Base-by-base conservation (phyloP, 1,139 yeast genomes). In the Scheffersomyces insectosa region DNA sequence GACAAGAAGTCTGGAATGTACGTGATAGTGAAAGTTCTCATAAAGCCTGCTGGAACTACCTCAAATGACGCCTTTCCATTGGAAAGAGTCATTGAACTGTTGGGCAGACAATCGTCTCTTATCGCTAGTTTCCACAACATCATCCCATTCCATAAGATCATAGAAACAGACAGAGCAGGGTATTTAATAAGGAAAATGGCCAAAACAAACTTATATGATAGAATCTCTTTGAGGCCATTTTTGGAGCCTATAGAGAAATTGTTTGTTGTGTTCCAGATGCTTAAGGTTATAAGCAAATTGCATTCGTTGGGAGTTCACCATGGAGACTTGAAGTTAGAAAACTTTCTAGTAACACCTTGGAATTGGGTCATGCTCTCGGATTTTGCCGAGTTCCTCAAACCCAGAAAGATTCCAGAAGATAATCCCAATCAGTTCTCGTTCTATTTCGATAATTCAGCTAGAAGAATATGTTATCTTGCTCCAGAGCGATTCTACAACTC, bases 351-450 rank as follows among this genome's bases (percentile, higher is more conserved):
- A 2, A 87, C 96, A 0, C 82, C 95, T 20, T 88, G 96, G 87
- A 87, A 89, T 61, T 91, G 97, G 97, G 70, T 84, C 1, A 68
- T 85, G 51, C 60, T 95, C 12, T 71, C 89, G 1, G 99, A 95
- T 64, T 91, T 93, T 66, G 86, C 97, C 3, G 75, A 82, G 2
- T 80, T 80, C 60, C 59, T 57, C 8, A 95, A 95, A 62, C 99
- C 99, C 0, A 83, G 82, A 0, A 84, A 75, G 55, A 67, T 95
- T 27, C 98, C 98, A 0, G 97, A 88, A 52, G 95, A 90, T 54
- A 93, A 95, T 57, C 98, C 98, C 0, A 88, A 93, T n/a, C 93
- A 87, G 52, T 93, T 87, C 56, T 83, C 95, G 1, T 93, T 91
- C 59, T 95, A 84, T 62, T 95, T 90, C 60, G 98, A 93, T 65